Evolutionary conservation across 257 asterid genomes (phyloP), one percentile per base, ranked within the genome.

Genomic region (Scutellaria baicalensis): DNA sequence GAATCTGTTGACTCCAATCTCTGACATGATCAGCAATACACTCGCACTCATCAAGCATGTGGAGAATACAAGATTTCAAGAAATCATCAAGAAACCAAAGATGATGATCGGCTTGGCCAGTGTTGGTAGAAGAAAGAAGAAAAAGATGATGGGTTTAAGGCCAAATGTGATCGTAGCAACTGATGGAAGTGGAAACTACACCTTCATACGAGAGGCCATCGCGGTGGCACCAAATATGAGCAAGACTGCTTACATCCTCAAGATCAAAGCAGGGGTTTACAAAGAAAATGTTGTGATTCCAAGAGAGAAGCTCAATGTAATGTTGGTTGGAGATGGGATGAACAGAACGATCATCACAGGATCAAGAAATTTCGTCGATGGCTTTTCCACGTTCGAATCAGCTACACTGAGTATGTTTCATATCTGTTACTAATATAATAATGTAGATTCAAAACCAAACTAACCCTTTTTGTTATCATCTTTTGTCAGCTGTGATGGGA

Each of bases 311-410:
- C 77, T 36, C 47, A 89, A 86, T 36, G 65, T 89, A 44, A 81
- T 82, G 79, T 74, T 89, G 50, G 49, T 81, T 36, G 96, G 96
- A 27, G 93, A 86, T 31, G 91, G 96, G 47, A 81, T 80, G 85
- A 84, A 83, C 67, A 72, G 81, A 18, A 86, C 96, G 0, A 80
- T 84, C 64, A 80, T 89, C 75, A 77, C 74, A 0, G 91, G 86
- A 3, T 78, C 84, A 13, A 84, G 81, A 77, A 89, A 70, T 59
- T 76, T 86, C 27, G 84, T 66, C 9, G 93, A 89, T 71, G 96
- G 93, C 8, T 81, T 79, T 44, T 84, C 96, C 78, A 86, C 93
- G 1, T 89, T 84, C 64, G 85, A 80, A 38, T 83, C 96, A 17
- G 93, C 96, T 1, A 89, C 96, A 33, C 59, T 86, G 8, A 80